These are phyloP conservation scores for Apophysomyces sp. DNA, from an alignment of 371 early-diverging fungal genomes.

Conservation along the genomic window DNA sequence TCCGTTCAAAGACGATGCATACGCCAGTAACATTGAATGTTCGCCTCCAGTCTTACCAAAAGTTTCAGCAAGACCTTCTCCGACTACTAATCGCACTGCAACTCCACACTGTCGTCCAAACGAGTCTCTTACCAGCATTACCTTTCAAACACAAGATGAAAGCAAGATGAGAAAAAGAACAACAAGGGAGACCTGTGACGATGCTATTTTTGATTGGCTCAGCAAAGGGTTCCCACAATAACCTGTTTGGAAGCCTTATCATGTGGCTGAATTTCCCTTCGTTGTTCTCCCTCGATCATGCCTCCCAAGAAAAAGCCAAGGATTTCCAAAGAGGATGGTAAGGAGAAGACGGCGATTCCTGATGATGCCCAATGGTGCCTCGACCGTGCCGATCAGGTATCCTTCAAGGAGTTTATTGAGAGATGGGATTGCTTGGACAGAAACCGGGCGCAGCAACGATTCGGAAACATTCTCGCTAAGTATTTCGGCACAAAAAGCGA, in stretches of 20 bases:
- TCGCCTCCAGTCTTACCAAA: background rate
- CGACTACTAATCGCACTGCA: background rate
- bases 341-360: too few relatives aligned
- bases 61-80: background rate
- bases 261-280: too few relatives aligned
- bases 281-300: too few relatives aligned
- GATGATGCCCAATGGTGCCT: conserved; percentile 24
- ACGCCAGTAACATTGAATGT: background rate
- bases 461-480: conserved; percentile 11
- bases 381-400: conserved; percentile 13
- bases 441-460: background rate
- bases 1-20: background rate
- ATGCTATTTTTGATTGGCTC: too few relatives aligned
- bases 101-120: background rate
- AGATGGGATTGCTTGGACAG: conserved; percentile 17
- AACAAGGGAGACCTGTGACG: background rate
- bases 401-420: conserved; percentile 23
- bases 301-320: too few relatives aligned
- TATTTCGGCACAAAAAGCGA: conserved; percentile 13
- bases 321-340: too few relatives aligned
- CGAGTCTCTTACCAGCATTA: background rate
- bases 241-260: too few relatives aligned
- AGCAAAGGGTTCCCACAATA: too few relatives aligned
- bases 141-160: background rate
- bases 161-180: background rate